Percentiles rank a stretch among this genome's conserved stretches.
Evolutionary conservation across 2,329 filamentous ascomycete species (phyloP).

Genomic region (Blastomyces gilchristii): DNA sequence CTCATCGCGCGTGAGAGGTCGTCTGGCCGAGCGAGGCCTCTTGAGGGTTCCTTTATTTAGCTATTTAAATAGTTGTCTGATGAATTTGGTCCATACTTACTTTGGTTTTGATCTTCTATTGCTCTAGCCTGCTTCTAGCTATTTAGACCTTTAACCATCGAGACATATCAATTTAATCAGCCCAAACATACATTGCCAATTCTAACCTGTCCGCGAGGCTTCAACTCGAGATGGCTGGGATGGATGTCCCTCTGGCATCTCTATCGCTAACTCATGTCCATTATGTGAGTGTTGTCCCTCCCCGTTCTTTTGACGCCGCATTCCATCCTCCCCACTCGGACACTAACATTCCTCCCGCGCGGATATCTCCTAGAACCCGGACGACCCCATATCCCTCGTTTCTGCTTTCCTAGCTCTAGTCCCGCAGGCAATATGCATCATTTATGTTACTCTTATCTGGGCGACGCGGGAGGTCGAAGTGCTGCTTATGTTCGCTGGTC

Average conservation of each 20-base stretch:
- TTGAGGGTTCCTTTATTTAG: too few relatives aligned
- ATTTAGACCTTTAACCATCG: neutral
- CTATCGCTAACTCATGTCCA: conserved; percentile 92
- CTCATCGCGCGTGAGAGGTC: neutral
- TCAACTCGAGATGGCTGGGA: neutral
- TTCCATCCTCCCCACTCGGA: neutral
- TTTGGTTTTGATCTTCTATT: neutral
- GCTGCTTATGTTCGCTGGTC: conserved; percentile 77
- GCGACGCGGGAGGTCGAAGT: conserved; percentile 86
- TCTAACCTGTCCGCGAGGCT: neutral
- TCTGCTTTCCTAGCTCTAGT: conserved; percentile 92
- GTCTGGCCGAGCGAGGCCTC: too few relatives aligned
- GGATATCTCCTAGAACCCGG: conserved; percentile 56
- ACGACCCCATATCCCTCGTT: conserved; percentile 71
- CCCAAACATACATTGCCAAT: neutral
- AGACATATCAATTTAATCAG: neutral
- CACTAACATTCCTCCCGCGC: conserved; percentile 1
- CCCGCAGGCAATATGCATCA: conserved; percentile 80
- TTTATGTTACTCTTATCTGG: conserved; percentile 84
- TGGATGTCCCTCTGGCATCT: conserved; percentile 52
- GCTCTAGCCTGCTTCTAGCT: too few relatives aligned
- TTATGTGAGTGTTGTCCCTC: conserved; percentile 56
- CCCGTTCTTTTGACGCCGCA: neutral
- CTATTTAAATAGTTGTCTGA: too few relatives aligned
- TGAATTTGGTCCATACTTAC: too few relatives aligned